Evolutionary conservation across 2,329 filamentous ascomycete species (phyloP).

Genomic region (Dactylellina drechsleri): DNA sequence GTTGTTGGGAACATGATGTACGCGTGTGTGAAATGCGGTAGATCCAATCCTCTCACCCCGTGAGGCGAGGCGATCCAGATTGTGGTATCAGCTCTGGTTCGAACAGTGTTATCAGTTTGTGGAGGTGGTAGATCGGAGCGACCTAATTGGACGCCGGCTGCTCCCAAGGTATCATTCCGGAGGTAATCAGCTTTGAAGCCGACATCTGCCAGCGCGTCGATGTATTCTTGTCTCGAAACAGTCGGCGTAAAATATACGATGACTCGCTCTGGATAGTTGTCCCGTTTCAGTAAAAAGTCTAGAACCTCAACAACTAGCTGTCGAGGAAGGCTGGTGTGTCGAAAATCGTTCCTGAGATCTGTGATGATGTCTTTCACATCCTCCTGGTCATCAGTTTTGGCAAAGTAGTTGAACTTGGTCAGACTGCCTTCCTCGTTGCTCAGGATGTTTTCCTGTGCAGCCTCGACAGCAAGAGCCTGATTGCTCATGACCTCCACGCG

Average conservation of each 20-base stretch:
- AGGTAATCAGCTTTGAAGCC: slow-evolving; percentile 36
- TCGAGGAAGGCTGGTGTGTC: slow-evolving; percentile 40
- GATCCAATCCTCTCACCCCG: slow-evolving; percentile 29
- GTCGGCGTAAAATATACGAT: slow-evolving; percentile 47
- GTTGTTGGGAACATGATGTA: slow-evolving; percentile 49
- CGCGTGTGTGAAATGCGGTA: slow-evolving; percentile 48
- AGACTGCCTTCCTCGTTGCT: slow-evolving; percentile 44
- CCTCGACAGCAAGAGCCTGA: slow-evolving; percentile 35
- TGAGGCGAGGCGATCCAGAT: slow-evolving; percentile 36
- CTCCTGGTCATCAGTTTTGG: background rate
- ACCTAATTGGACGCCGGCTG: slow-evolving; percentile 25
- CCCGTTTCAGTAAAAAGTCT: slow-evolving; percentile 55
- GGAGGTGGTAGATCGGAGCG: slow-evolving; percentile 35
- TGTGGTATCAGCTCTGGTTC: slow-evolving; percentile 41
- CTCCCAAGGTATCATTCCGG: slow-evolving; percentile 11
- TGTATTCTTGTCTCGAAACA: slow-evolving; percentile 24
- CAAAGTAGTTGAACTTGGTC: slow-evolving; percentile 22
- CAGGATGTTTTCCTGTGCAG: slow-evolving; percentile 37
- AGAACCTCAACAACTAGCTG: slow-evolving; percentile 50
- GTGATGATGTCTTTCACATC: slow-evolving; percentile 38
- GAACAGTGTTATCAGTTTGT: background rate
- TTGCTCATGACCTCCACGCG: slow-evolving; percentile 32
- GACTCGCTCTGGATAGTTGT: slow-evolving; percentile 57
- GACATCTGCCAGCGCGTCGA: slow-evolving; percentile 21
- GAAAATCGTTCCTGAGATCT: slow-evolving; percentile 46